phyloP scores from a whole-genome alignment of 495 filamentous ascomycete genomes.

The Sordaria brevicollis region DNA sequence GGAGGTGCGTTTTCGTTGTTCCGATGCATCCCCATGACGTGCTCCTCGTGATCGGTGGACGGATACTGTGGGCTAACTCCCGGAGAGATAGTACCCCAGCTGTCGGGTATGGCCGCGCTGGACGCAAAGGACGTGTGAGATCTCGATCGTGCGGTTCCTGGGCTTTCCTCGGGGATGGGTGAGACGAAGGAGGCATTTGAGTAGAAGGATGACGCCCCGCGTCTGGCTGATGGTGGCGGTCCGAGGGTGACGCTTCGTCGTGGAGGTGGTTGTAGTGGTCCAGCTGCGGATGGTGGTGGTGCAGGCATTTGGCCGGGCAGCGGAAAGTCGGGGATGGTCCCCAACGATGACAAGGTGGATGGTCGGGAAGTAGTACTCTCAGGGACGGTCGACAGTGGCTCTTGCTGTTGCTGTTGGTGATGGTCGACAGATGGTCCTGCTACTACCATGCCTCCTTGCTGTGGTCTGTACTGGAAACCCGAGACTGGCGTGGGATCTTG shows the following conservation, averaged over 20 bases:
- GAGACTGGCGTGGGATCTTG: conserved; percentile 36
- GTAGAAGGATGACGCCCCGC: conserved; percentile 63
- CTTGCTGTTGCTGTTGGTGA: conserved; percentile 14
- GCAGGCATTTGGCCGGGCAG: conserved; percentile 31
- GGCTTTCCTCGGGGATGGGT: conserved; percentile 77
- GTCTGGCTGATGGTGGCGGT: conserved; percentile 56
- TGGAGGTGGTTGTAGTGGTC: too few species aligned
- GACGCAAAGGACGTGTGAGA: conserved; percentile 68
- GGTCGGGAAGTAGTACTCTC: conserved; percentile 35
- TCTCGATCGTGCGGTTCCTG: conserved; percentile 36
- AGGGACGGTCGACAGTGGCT: conserved; percentile 17
- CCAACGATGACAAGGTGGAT: conserved; percentile 46
- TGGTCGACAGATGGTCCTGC: conserved; percentile 15
- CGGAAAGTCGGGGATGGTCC: conserved; percentile 53
- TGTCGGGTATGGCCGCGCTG: conserved; percentile 66
- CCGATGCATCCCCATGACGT: conserved; percentile 21
- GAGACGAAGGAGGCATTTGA: conserved; percentile 69
- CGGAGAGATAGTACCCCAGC: conserved; percentile 44
- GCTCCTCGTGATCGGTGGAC: conserved; percentile 36
- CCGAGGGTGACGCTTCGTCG: conserved; percentile 48
- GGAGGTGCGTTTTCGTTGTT: conserved; percentile 29
- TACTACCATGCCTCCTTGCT: conserved; percentile 19
- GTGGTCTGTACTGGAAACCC: conserved; percentile 39
- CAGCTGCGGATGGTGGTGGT: too few species aligned
- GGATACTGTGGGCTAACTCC: conserved; percentile 32